A percentile compares a stretch with the other conserved stretches of the same genome.
phyloP scores from a whole-genome alignment of 139 green algal genomes.

The Ostreobium quekettii region DNA sequence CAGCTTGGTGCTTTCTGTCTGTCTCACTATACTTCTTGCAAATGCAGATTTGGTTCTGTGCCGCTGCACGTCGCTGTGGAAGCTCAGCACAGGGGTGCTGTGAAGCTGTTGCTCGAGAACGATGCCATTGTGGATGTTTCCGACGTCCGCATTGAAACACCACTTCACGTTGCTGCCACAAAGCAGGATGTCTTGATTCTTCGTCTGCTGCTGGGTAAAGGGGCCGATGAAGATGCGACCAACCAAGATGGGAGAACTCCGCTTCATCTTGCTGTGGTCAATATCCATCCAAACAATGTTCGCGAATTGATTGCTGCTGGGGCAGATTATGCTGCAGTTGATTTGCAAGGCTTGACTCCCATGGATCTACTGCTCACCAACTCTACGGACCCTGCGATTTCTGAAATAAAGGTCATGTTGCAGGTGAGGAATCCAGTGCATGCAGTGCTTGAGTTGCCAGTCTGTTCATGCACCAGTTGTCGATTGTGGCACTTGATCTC shows the following conservation, averaged over 20 bases:
- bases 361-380: no score
- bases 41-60: constrained; percentile 10
- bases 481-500: no score
- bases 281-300: background rate
- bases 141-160: constrained; percentile 2
- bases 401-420: no score
- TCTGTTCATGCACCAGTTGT: no score
- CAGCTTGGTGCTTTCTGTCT: no score
- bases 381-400: no score
- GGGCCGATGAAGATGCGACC: background rate
- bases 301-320: background rate
- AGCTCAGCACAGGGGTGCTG: background rate
- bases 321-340: constrained; percentile 5
- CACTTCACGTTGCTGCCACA: background rate
- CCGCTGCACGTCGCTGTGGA: constrained; percentile 6
- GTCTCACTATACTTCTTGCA: no score
- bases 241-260: background rate
- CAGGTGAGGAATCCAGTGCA: no score
- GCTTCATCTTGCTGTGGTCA: constrained; percentile 9
- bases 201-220: background rate
- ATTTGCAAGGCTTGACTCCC: no score
- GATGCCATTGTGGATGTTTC: constrained; percentile 8
- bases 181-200: background rate
- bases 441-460: no score
- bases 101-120: background rate